phyloP scores from a whole-genome alignment of 257 asterid genomes.

The Solanum appendiculatum region DNA sequence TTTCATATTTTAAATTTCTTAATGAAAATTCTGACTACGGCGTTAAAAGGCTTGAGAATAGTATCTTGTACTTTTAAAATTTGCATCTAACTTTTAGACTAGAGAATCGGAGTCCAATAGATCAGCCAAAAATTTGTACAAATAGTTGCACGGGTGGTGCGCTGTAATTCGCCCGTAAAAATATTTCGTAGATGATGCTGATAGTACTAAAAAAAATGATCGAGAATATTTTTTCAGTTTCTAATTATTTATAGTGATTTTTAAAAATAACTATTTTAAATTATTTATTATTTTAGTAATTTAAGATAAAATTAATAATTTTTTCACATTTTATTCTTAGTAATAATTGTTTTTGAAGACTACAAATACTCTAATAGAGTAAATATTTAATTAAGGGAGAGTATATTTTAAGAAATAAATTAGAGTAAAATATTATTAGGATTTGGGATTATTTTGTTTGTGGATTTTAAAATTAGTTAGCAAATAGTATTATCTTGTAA shows the following conservation, averaged over 20 bases:
- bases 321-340: neutral
- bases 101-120: neutral
- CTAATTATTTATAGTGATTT: too few relatives aligned
- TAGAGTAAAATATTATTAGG: neutral
- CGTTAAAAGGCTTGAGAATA: neutral
- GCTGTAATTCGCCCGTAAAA: neutral
- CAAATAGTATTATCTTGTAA: neutral
- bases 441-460: neutral
- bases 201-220: too few relatives aligned
- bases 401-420: too few relatives aligned
- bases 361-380: too few relatives aligned
- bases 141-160: neutral
- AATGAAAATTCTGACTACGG: neutral
- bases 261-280: too few relatives aligned
- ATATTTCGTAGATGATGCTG: neutral
- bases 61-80: neutral
- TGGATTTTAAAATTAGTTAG: neutral
- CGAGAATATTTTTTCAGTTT: too few relatives aligned
- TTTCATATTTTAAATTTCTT: too few relatives aligned
- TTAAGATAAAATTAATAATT: too few relatives aligned
- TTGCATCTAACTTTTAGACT: neutral
- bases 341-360: neutral
- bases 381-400: neutral
- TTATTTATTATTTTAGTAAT: too few relatives aligned
- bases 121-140: neutral